Percentiles rank a stretch among this genome's conserved stretches.
phyloP scores from a whole-genome alignment of 1,139 yeast genomes.

The Suhomyces yuchorum region DNA sequence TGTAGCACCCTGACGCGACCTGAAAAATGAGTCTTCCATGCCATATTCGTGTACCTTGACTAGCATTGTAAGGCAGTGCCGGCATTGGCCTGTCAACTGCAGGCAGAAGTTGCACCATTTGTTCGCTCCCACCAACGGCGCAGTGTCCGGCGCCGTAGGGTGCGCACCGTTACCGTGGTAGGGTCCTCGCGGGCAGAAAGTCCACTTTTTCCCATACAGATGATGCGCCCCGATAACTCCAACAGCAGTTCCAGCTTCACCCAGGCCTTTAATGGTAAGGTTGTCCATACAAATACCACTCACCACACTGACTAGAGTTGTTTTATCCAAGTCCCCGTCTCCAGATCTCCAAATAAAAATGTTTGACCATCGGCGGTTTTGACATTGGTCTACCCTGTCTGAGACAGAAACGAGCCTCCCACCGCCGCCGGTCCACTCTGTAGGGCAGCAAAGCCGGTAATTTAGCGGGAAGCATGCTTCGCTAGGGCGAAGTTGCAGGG shows the following conservation, averaged over 20 bases:
- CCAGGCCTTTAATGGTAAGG: too few relatives aligned
- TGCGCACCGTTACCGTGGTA: too few relatives aligned
- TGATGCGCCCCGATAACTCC: not conserved
- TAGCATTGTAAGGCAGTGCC: not conserved
- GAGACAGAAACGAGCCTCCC: not conserved
- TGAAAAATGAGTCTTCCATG: too few relatives aligned
- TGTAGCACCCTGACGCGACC: too few relatives aligned
- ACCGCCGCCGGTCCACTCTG: not conserved
- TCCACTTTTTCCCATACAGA: not conserved
- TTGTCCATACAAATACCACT: not conserved
- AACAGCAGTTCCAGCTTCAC: not conserved
- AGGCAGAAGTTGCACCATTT: not conserved
- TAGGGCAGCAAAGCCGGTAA: not conserved
- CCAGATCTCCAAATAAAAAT: not conserved
- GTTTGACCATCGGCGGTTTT: conserved; percentile 2
- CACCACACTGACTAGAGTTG: not conserved
- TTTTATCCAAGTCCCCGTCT: not conserved
- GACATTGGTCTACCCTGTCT: conserved; percentile 4
- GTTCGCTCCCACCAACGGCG: too few relatives aligned
- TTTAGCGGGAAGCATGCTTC: not conserved
- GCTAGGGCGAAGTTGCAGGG: too few relatives aligned
- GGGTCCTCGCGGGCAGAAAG: too few relatives aligned
- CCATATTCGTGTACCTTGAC: not conserved
- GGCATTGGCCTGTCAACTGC: not conserved
- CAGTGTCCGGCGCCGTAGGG: not conserved